Evolutionary conservation across 176 grass and related monocot genomes (phyloP), one percentile per base, ranked within the genome.

Genomic region (Avena atlantica): DNA sequence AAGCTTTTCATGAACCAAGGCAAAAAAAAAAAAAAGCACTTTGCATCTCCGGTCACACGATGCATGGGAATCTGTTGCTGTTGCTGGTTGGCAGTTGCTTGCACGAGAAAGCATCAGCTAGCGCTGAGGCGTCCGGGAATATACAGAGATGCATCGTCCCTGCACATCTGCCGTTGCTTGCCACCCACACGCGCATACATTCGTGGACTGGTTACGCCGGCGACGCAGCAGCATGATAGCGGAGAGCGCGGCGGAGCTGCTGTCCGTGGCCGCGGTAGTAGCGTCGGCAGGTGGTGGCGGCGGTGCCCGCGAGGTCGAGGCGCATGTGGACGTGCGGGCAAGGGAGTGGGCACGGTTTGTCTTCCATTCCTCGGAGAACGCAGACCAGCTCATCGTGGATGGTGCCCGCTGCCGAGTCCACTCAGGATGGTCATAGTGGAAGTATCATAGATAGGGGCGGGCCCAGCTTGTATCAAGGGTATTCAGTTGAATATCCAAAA

Each of bases 351-450:
- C 86, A 25, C 78, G 50, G 59, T 95, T 81, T 78, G 64, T 95
- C 40, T 95, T 95, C 75, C 90, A 86, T 21, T 12, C 88, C 21
- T 12, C 90, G 21, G 73, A 92, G 62, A 51, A 23, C 13, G 56
- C 10, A 21, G 92, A 89, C 40, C 40, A 42, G 53, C 2, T 14
- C 59, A 27, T 27, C 25, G 71, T 23, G 12, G 65, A 25, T 5
- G 29, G 75, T 3, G 75, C 51, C 45, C 0, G 60, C 21, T n/a
- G 60, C 7, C 50, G 61, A 1, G 72, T 36, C 1, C 31, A 12
- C 72, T 20, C 49, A 37, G 36, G 4, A 4, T 37, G 36, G 36
- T 5, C 36, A 37, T 37, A 5, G 36, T 37, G 36, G 36, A 4
- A 37, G 36, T 37, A 37, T n/a, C n/a, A n/a, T n/a, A n/a, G n/a